Base-by-base conservation (phyloP, 2,329 filamentous ascomycete genomes). In the Akanthomyces muscarius region DNA sequence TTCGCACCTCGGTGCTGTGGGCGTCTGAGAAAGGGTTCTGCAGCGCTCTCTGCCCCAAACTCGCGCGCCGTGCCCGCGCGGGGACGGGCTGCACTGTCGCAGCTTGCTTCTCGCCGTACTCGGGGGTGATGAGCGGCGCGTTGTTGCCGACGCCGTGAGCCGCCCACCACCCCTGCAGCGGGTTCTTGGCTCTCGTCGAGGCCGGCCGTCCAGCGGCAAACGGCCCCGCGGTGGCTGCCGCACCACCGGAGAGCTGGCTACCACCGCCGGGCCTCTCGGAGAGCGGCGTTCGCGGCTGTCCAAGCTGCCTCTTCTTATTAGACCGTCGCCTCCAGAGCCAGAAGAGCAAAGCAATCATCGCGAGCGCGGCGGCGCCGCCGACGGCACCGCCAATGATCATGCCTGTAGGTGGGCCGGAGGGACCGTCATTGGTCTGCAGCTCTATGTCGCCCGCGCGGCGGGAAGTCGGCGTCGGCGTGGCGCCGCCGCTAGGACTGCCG, bases 331-430 rank as follows among this genome's bases (percentile, higher is more conserved):
- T 74, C 76, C 78, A 78, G 65, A 82, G 76, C 82, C 82, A 86
- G 11, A 83, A 66, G 3, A 84, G 65, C 47, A 85, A 76, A 0
- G 74, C 77, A 25, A 83, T 67, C 18, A 85, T 63, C 4, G 76
- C 76, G 42, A 74, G 38, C 18, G 66, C 72, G 0, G 80, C 77
- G 1, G 83, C 69, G 4, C 79, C 79, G 33, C 83, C 83, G 5
- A 84, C 71, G 3, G 84, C 78, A 45, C 82, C 80, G 11, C 80
- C 83, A 1, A 81, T 81, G 50, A 86, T 76, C 6, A 79, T 78
- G 5, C 69, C 69, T 3, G 68, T 71, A 6, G 71, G 57, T 13
- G 67, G 66, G 7, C 50, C 64, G 18, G 66, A 61, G 21, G 54
- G 47, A 11, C 21, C 30, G 38, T 16, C 30, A 21, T 36, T n/a